phyloP scores from a whole-genome alignment of 257 asterid genomes.

The Phtheirospermum japonicum region DNA sequence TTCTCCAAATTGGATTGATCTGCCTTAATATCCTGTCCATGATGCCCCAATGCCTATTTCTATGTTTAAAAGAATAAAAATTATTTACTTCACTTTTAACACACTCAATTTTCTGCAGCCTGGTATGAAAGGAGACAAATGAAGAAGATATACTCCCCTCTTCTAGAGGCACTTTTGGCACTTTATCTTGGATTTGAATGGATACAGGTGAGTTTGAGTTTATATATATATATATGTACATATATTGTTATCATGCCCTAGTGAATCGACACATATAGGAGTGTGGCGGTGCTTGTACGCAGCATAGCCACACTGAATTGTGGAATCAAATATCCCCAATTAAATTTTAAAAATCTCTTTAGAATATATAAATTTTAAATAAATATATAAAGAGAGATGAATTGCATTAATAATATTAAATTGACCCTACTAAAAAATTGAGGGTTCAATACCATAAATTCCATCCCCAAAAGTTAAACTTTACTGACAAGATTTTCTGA shows the following conservation, averaged over 20 bases:
- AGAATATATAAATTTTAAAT: too few relatives aligned
- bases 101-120: slow-evolving; percentile 48
- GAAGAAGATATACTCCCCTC: slow-evolving; percentile 94
- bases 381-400: too few relatives aligned
- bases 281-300: background rate
- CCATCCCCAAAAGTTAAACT: too few relatives aligned
- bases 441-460: too few relatives aligned
- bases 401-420: too few relatives aligned
- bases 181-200: slow-evolving; percentile 96
- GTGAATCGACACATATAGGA: background rate
- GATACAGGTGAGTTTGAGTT: slow-evolving; percentile 62
- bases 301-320: too few relatives aligned
- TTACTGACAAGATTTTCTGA: too few relatives aligned
- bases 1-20: background rate
- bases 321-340: too few relatives aligned
- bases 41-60: background rate
- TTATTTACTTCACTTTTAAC: background rate
- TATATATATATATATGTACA: background rate
- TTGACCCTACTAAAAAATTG: too few relatives aligned
- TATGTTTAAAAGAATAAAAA: too few relatives aligned
- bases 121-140: slow-evolving; percentile 91
- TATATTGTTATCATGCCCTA: background rate
- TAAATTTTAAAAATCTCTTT: too few relatives aligned
- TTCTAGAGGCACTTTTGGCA: slow-evolving; percentile 74
- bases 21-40: background rate